Percentiles rank a stretch among this genome's conserved stretches.
Conservation (phyloP, 257 asterid genomes). For the Gentiana straminea region DNA sequence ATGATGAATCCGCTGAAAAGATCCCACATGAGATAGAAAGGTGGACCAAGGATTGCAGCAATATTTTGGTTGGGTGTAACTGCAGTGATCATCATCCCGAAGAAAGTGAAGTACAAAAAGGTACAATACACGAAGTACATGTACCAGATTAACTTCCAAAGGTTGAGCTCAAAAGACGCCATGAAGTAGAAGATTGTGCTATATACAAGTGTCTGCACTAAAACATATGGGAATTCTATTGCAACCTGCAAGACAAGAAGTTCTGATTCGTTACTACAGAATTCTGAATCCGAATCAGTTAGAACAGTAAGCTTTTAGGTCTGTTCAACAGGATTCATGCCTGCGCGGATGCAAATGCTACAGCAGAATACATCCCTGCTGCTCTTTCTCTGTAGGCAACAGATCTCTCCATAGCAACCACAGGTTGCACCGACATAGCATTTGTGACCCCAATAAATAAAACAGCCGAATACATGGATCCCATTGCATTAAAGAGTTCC, state of each 20-base stretch:
- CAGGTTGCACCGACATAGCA: slow-evolving; percentile 84
- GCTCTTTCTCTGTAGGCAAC: slow-evolving; percentile 88
- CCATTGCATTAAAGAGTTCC: slow-evolving; percentile 88
- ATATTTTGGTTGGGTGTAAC: slow-evolving; percentile 85
- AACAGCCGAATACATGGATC: slow-evolving; percentile 83
- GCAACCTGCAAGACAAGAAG: slow-evolving; percentile 38
- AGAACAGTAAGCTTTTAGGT: too few species aligned
- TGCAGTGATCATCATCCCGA: slow-evolving; percentile 97
- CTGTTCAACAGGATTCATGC: background rate
- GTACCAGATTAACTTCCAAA: slow-evolving; percentile 55
- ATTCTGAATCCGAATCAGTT: too few species aligned
- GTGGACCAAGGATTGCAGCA: slow-evolving; percentile 74
- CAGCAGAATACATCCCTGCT: slow-evolving; percentile 90
- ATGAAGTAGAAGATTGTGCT: slow-evolving; percentile 56
- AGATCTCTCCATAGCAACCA: slow-evolving; percentile 70
- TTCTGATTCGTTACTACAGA: too few species aligned
- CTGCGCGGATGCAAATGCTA: slow-evolving; percentile 67
- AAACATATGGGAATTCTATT: slow-evolving; percentile 71
- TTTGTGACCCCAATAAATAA: slow-evolving; percentile 76
- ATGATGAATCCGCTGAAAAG: slow-evolving; percentile 95
- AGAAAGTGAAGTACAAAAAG: slow-evolving; percentile 72
- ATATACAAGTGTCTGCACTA: slow-evolving; percentile 61
- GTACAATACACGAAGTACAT: slow-evolving; percentile 64
- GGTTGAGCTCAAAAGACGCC: slow-evolving; percentile 67
- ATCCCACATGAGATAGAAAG: slow-evolving; percentile 91